A percentile compares a stretch with the other conserved stretches of the same genome.
Evolutionary conservation across 345 rosid species (phyloP).

Genomic region (Anastatica hierochuntica): DNA sequence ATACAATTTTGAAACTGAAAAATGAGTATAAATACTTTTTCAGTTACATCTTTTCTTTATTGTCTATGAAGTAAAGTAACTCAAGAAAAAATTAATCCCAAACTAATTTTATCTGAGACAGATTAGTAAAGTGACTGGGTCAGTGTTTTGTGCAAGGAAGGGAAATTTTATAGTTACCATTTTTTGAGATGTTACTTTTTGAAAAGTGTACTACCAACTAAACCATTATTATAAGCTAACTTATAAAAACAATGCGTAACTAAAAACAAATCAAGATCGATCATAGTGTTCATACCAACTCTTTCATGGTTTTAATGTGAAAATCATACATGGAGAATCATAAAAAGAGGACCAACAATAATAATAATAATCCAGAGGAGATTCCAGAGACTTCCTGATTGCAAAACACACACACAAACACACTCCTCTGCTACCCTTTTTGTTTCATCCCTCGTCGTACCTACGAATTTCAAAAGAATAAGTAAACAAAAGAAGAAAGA

Average conservation of each 20-base stretch:
- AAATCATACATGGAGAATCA: slow-evolving; percentile 10
- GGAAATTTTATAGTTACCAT: neutral
- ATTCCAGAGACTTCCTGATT: slow-evolving; percentile 7
- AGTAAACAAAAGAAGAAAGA: neutral
- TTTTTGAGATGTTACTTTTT: neutral
- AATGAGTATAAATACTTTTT: too few relatives aligned
- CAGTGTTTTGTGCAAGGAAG: neutral
- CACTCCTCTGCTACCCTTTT: slow-evolving; percentile 16
- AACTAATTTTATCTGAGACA: neutral
- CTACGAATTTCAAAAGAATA: neutral
- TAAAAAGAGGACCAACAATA: neutral
- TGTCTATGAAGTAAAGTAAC: too few relatives aligned
- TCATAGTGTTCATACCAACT: slow-evolving; percentile 11
- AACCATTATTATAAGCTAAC: too few relatives aligned
- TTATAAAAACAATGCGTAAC: too few relatives aligned
- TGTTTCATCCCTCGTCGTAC: neutral
- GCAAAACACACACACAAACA: slow-evolving; percentile 10
- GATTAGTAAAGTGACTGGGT: neutral
- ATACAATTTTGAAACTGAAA: neutral
- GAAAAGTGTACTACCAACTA: too few relatives aligned
- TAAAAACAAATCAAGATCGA: neutral
- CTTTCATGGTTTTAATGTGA: neutral
- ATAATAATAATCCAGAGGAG: neutral
- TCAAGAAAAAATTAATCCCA: too few relatives aligned
- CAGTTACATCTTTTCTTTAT: too few relatives aligned